These are phyloP conservation scores for Cyclostephanos tholiformis DNA, from an alignment of 108 stramenopile genomes.

Conservation along the genomic window DNA sequence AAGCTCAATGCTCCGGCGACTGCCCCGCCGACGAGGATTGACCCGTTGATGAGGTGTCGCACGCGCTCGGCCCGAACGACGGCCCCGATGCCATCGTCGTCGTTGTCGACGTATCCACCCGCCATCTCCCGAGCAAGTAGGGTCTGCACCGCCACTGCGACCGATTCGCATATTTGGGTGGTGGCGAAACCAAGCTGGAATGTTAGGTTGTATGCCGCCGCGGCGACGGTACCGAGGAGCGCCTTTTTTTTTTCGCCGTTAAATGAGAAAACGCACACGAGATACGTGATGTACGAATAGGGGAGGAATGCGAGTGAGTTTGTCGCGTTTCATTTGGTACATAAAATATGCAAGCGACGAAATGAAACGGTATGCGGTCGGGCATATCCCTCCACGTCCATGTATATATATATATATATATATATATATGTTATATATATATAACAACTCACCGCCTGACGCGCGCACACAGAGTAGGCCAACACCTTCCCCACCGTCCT, in stretches of 20 bases:
- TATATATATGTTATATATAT: no score
- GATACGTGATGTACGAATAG: no score
- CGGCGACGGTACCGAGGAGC: constrained; percentile 77
- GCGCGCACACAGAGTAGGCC: constrained; percentile 87
- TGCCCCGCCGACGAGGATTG: constrained; percentile 68
- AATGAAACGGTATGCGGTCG: no score
- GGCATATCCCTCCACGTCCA: no score
- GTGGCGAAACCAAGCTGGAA: constrained; percentile 94
- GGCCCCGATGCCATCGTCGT: constrained; percentile 14
- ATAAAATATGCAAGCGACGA: no score
- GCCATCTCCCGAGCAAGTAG: constrained; percentile 83
- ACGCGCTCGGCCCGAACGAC: constrained; percentile 50
- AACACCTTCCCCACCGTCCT: constrained; percentile 87
- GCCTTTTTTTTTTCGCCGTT: constrained; percentile 29
- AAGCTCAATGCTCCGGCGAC: constrained; percentile 69
- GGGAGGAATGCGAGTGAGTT: no score
- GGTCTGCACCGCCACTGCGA: constrained; percentile 85
- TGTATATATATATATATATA: no score
- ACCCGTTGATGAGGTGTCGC: constrained; percentile 80
- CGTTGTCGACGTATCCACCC: constrained; percentile 30
- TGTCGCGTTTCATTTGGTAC: no score
- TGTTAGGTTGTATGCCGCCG: constrained; percentile 91
- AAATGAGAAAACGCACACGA: no score
- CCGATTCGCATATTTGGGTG: constrained; percentile 91
- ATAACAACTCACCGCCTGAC: constrained; percentile 54